Base-by-base conservation (phyloP, 73 alveolate genomes). In the Blepharisma stoltei region DNA sequence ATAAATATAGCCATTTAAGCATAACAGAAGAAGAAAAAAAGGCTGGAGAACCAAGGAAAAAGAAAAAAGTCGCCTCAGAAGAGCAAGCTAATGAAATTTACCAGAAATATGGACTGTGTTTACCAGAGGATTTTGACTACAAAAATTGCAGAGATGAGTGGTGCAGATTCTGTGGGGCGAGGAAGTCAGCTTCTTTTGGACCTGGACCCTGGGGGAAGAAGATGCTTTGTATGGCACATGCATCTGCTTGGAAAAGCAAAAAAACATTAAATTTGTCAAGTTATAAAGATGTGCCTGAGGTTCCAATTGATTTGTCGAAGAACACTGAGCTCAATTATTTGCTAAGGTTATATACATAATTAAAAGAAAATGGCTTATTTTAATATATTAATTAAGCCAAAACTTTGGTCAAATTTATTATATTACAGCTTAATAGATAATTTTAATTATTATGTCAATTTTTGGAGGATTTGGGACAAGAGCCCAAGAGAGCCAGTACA, bases 161-260 rank as follows among this genome's bases (percentile, higher is more conserved):
- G 91, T 84, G 91, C 71, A 41, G 84, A 23, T 84, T 81, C 55
- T 84, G 91, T 55, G 91, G 91, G 27, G 91, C 91, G 27, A 78
- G 91, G 45, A 76, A 80, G 27, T 66, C 84, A 14, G 41, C 41
- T 32, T 60, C 66, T 75, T 84, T 55, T 27, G 77, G 84, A 6
- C 81, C 70, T 41, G 91, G 91, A 6, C 91, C 91, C 8, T 84
- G 91, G 91, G 91, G 91, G 48, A 55, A 80, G 38, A 68, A 84
- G 71, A 84, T 89, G 21, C 80, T 84, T 7, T 84, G 91, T 60
- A 69, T 78, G 8, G 55, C 71, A 9, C 91, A 84, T 54, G 81
- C 81, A 21, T 54, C 54, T n/a, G 80, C 54, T 41, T 84, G 91
- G 91, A 25, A 84, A 81, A 78, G 81, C 73, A 84, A 80, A 27